Evolutionary conservation across 305 asterid species (phyloP), one percentile per base, ranked within the genome.

Genomic region (Fraxinus paxiana): DNA sequence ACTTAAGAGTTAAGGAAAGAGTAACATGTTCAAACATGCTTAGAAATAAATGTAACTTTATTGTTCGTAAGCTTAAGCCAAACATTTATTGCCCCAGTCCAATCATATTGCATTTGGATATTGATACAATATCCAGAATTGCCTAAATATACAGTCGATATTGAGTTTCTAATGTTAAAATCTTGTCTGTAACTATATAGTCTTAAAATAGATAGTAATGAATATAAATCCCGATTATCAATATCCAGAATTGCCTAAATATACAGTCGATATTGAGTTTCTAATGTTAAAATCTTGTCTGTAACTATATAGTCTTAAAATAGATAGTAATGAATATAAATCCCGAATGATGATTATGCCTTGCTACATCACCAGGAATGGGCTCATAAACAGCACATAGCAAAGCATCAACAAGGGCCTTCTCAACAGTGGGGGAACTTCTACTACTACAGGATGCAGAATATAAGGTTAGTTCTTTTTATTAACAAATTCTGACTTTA

Each of bases 401-500:
- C 94, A 79, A 96, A 94, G 84, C 98, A 96, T 90, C 98, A 92
- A 59, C 99, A 94, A 81, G 99, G 94, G 69, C 97, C 99, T 88
- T 92, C 98, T 84, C 98, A 94, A 87, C 98, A 92, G 88, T 96
- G 99, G 98, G 99, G 98, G 76, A 94, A 92, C 88, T 96, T 94
- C 86, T 89, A 88, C 88, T 96, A 96, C 86, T 96, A 89, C 61
- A 91, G 97, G 88, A 96, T 96, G 98, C 97, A 94, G 87, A 92
- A 86, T 87, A 96, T 94, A 86, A 92, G 99, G 97, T 94, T 84
- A 59, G 85, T 82, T 77, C 18, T 17, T 54, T 17, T 54, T 54
- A n/a, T 54, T 54, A 13, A 13, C 1, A 15, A 46, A 46, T 10
- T 41, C 51, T 41, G 51, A 41, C 51, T 41, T 41, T 41, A 41